A percentile compares a stretch with the other conserved stretches of the same genome.
Evolutionary conservation across 108 stramenopile species (phyloP).

Genomic region (Epithemia pelagica): DNA sequence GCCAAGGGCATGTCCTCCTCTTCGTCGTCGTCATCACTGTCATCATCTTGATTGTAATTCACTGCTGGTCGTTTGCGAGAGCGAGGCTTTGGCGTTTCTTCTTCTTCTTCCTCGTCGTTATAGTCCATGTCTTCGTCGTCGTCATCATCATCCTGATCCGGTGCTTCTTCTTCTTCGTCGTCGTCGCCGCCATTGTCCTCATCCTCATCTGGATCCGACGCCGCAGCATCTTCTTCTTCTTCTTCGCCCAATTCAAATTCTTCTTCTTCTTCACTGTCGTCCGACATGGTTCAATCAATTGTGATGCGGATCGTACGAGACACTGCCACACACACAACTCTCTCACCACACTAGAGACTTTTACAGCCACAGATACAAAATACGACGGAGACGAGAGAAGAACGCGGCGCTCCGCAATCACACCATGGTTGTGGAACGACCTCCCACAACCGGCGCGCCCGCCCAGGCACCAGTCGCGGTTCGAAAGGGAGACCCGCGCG

Average conservation of each 20-base stretch:
- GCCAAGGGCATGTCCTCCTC: too few species aligned
- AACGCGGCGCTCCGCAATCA: too few species aligned
- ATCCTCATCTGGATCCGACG: not conserved
- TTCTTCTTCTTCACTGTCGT: not conserved
- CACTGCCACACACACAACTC: too few species aligned
- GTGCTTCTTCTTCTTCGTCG: not conserved
- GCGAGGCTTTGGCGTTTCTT: not conserved
- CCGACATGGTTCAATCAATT: too few species aligned
- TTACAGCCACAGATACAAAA: too few species aligned
- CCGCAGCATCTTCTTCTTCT: not conserved
- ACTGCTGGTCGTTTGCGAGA: not conserved
- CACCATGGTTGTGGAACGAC: too few species aligned
- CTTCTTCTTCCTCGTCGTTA: not conserved
- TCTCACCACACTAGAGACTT: too few species aligned
- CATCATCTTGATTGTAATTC: not conserved
- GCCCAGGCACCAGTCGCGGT: too few species aligned
- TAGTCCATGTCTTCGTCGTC: not conserved
- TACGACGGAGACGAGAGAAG: too few species aligned
- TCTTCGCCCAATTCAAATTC: not conserved
- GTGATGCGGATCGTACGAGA: too few species aligned
- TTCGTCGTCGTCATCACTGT: not conserved
- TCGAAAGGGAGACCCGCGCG: too few species aligned
- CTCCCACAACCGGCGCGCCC: too few species aligned
- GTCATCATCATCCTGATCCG: not conserved
- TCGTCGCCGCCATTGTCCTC: conserved; percentile 6